Base-by-base conservation (phyloP, 2,329 filamentous ascomycete species). In the Podosphaera xanthii region DNA sequence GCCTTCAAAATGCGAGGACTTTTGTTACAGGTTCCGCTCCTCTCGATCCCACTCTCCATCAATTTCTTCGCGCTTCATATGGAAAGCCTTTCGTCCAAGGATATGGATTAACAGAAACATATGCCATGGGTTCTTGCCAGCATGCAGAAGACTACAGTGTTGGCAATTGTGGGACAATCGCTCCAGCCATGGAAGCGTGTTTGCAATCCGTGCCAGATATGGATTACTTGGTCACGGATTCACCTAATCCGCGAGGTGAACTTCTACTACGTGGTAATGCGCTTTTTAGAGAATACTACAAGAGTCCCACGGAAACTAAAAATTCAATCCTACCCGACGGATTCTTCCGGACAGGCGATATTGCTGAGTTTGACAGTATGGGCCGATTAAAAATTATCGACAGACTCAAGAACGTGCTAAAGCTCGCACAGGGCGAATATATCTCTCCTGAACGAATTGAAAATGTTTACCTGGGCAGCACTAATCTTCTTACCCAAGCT, bases 321-420 rank as follows among this genome's bases (percentile, higher is more conserved):
- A 92, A 92, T 72, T 77, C 83, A 0, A 76, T 97, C 53, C 87
- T 91, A 7, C 75, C 83, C 38, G 89, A 96, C 64, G 92, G 92
- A 62, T 98, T 92, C 92, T 97, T 98, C 79, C 86, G 86, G 70
- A 96, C 89, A 0, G 92, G 92, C 59, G 92, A 98, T 67, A 91
- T 98, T 64, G 87, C 82, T 68, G 80, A 83, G 63, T 77, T 98
- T 33, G 92, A 98, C 71, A 82, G 82, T 64, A 72, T 86, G 68
- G 92, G 92, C 62, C 87, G 90, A 61, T 84, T 97, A 76, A 83
- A 81, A 72, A 94, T 98, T 71, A 84, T 98, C 67, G 92, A 98
- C 72, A 89, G 92, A 67, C 84, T 89, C 73, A 98, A 98, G 84
- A 97, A 97, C 72, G 87, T 98, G n/a, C 81, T 98, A 69, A 98